Conservation (phyloP, 2,329 filamentous ascomycete genomes). For the Colletotrichum endophyticum region DNA sequence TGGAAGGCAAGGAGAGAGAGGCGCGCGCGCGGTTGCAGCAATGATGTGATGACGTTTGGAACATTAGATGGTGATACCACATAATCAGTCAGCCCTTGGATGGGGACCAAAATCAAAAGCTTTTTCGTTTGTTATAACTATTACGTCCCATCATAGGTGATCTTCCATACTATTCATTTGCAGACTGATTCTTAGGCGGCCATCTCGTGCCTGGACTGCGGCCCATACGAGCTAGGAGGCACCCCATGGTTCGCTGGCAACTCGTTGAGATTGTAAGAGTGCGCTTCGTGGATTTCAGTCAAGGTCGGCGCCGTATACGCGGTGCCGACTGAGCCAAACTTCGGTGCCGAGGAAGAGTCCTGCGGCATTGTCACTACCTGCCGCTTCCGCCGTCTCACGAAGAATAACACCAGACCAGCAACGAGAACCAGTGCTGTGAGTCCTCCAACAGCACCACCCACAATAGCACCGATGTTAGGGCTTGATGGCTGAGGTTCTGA, state of each 20-base stretch:
- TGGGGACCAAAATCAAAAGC: neutral
- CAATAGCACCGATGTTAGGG: conserved; percentile 42
- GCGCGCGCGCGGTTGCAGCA: neutral
- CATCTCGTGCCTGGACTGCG: neutral
- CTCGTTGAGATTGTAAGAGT: neutral
- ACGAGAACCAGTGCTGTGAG: conserved; percentile 44
- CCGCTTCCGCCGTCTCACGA: conserved; percentile 35
- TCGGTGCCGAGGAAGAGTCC: neutral
- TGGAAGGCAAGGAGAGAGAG: neutral
- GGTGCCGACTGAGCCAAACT: neutral
- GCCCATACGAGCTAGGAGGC: fast-evolving
- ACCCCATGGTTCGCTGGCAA: neutral
- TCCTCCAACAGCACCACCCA: conserved; percentile 50
- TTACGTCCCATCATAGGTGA: neutral
- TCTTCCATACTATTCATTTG: fast-evolving
- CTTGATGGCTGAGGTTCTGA: conserved; percentile 25
- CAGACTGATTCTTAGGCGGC: neutral
- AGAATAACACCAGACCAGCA: conserved; percentile 40
- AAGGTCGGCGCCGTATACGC: neutral
- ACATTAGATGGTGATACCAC: conserved; percentile 14
- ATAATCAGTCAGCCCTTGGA: neutral
- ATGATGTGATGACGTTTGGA: neutral
- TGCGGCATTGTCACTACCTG: neutral
- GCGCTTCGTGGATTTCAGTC: neutral
- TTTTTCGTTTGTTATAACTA: neutral